phyloP scores from a whole-genome alignment of 805 yeast species.

The Lipomyces yamanashiensis region DNA sequence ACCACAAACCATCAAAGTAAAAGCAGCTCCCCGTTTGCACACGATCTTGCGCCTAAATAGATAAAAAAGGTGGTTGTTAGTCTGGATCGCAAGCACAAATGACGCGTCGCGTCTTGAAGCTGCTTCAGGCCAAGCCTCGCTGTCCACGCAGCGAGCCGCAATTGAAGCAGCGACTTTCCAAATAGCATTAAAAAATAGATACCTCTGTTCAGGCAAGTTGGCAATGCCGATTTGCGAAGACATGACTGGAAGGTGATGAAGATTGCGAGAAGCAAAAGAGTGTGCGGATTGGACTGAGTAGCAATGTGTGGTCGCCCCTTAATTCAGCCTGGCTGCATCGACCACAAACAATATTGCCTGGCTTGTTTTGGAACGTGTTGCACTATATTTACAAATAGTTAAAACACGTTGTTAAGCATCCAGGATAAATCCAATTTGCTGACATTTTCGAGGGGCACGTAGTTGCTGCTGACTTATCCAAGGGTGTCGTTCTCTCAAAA shows the following conservation, averaged over 20 bases:
- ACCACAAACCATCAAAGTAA: conserved; percentile 85
- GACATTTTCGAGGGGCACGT: conserved; percentile 6
- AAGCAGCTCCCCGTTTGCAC: conserved; percentile 62
- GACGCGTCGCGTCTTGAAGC: conserved; percentile 15
- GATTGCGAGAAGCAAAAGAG: not conserved
- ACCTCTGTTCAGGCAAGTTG: conserved; percentile 43
- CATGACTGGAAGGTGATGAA: conserved; percentile 11
- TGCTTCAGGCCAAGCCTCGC: not conserved
- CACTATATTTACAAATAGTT: not conserved
- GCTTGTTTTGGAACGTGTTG: conserved; percentile 1
- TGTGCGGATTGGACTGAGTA: not conserved
- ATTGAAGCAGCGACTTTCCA: not conserved
- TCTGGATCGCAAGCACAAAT: not conserved
- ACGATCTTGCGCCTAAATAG: conserved; percentile 46
- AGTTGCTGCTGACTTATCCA: conserved; percentile 1
- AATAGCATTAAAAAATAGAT: conserved; percentile 12
- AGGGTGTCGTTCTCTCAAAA: conserved; percentile 1
- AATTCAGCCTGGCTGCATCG: conserved; percentile 7
- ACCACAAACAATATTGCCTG: not conserved
- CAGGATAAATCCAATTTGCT: not conserved
- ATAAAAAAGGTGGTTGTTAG: conserved; percentile 3
- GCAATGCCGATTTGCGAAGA: conserved; percentile 40
- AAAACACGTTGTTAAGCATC: not conserved
- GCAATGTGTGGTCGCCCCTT: conserved; percentile 1
- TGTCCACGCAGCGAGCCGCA: not conserved